Base-by-base conservation (phyloP, 75 land plant genomes). In the Sequoia sempervirens region DNA sequence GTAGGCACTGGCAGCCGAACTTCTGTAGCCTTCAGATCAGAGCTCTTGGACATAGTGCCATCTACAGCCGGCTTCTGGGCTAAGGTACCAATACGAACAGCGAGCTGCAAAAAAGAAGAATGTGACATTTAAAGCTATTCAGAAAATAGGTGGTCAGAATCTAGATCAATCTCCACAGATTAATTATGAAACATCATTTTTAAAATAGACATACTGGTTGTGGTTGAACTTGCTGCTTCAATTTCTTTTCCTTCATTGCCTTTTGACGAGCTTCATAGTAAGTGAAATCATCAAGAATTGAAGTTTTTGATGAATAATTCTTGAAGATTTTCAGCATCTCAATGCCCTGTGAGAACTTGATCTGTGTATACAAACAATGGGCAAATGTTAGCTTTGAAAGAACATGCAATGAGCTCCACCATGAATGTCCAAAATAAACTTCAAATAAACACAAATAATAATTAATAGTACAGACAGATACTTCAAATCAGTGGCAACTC, bases 311-410 rank as follows among this genome's bases (percentile, higher is more conserved):
- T 26, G 83, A 58, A 84, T 89, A 90, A 13, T 90, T 90, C 87
- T 97, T 97, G 84, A 95, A 97, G 53, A 95, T 90, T 80, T 91
- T 97, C 45, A 97, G 89, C 91, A 97, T 88, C 34, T 93, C 90
- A 56, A 94, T 85, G 9, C 97, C 99, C 72, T 94, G 88, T 36
- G 90, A 92, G 47, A 94, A 84, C 56, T 90, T 91, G 40, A 97
- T 91, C 99, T 97, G 89, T 97, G 89, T 36, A 85, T 85, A 14
- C 26, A 81, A n/a, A 81, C 14, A 30, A 23, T 32, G 14, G 4
- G 1, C 7, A 9, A 70, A 3, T 70, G 73, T 70, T 70, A 70
- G 37, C 10, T 30, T 68, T 28, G 72, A 68, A 28, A 68, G 34
- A 9, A 2, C 32, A 32, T 11, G 73, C 36, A 70, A 70, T 11